Percentiles rank a stretch among this genome's conserved stretches.
Evolutionary conservation across 176 grass and related monocot species (phyloP).

Genomic region (Saccharum officinarum): DNA sequence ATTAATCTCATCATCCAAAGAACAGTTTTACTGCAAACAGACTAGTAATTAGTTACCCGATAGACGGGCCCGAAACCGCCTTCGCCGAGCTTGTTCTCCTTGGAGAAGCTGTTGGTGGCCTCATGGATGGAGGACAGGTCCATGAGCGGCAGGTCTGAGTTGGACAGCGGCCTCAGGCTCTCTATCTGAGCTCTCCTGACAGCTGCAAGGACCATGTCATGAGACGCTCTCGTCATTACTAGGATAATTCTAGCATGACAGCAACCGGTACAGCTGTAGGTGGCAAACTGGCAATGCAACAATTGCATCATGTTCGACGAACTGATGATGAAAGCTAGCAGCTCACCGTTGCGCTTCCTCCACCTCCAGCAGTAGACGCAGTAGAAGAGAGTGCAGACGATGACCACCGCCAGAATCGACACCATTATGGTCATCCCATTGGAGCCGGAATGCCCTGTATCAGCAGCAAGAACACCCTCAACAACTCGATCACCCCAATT

Average conservation of each 20-base stretch:
- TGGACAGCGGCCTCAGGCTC: constrained; percentile 61
- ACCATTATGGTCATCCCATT: constrained; percentile 69
- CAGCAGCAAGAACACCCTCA: not conserved
- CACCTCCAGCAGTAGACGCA: constrained; percentile 96
- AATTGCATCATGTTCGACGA: not conserved
- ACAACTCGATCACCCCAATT: not conserved
- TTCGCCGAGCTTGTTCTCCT: constrained; percentile 92
- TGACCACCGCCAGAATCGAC: constrained; percentile 69
- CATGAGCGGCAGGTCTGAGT: constrained; percentile 75
- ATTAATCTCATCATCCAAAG: not conserved
- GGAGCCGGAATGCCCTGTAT: constrained; percentile 42
- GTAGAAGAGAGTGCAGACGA: constrained; percentile 59
- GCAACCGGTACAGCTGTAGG: constrained; percentile 7
- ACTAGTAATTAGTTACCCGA: constrained; percentile 37
- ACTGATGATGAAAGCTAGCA: not conserved
- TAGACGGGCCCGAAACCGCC: constrained; percentile 91
- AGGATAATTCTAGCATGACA: not conserved
- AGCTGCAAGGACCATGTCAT: constrained; percentile 44
- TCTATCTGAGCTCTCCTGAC: constrained; percentile 71
- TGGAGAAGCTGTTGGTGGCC: constrained; percentile 78
- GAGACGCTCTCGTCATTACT: not conserved
- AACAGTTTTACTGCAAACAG: not conserved
- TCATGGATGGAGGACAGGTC: constrained; percentile 63
- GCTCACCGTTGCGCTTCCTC: constrained; percentile 91
- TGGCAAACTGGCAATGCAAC: not conserved